Evolutionary conservation across 2,329 filamentous ascomycete genomes (phyloP).

Genomic region (Trichoderma sp.): DNA sequence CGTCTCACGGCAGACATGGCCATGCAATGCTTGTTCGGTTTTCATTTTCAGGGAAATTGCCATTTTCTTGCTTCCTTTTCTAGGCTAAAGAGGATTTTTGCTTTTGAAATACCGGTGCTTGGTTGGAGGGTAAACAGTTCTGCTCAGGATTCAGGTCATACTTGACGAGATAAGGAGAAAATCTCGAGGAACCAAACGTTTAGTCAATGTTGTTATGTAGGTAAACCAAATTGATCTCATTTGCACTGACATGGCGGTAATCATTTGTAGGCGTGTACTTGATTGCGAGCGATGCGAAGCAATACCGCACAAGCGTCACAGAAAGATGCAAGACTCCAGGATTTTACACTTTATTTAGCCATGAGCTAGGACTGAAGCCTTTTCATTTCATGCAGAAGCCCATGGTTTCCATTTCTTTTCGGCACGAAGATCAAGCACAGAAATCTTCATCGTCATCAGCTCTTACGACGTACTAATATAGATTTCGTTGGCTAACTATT

Average conservation of each 20-base stretch:
- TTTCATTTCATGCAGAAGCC: no score
- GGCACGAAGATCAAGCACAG: background rate
- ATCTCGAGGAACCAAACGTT: background rate
- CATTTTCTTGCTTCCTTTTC: slow-evolving; percentile 1
- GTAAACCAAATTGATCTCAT: background rate
- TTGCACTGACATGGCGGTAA: background rate
- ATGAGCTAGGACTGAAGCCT: background rate
- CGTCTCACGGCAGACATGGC: background rate
- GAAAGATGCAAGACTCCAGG: background rate
- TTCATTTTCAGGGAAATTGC: background rate
- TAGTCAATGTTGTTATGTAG: slow-evolving; percentile 6
- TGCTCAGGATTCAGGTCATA: background rate
- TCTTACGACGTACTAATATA: background rate
- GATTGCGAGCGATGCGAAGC: background rate
- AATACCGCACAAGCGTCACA: background rate
- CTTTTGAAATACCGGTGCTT: slow-evolving; percentile 4
- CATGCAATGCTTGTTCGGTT: background rate
- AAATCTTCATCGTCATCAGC: no score
- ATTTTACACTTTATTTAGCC: background rate
- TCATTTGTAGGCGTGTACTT: background rate
- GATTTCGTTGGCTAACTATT: background rate
- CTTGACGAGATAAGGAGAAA: background rate
- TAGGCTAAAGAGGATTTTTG: slow-evolving; percentile 10
- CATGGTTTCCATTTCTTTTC: background rate
- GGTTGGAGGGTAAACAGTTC: background rate